Conservation (phyloP, 805 yeast species). For the Helenozyma rhizophorensis region DNA sequence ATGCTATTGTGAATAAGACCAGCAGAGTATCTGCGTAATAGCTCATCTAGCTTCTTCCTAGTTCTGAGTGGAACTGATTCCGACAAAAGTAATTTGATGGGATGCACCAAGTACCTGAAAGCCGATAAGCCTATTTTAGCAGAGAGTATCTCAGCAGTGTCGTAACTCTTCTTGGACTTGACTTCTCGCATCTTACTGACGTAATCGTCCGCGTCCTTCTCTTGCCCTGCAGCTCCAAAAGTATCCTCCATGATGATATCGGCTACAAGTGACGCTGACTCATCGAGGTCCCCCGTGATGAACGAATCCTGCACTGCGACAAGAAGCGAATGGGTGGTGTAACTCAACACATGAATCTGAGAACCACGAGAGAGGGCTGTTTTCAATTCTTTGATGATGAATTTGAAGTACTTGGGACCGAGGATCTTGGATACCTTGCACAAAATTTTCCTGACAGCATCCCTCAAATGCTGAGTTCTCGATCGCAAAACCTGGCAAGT, state of each 20-base stretch:
- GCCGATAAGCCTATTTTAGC: slow-evolving; percentile 53
- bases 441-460: slow-evolving; percentile 72
- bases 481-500: slow-evolving; percentile 87
- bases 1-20: slow-evolving; percentile 75
- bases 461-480: slow-evolving; percentile 83
- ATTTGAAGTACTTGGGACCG: slow-evolving; percentile 71
- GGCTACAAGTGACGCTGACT: slow-evolving; percentile 54
- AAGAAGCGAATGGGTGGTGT: slow-evolving; percentile 72
- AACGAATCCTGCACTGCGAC: slow-evolving; percentile 46
- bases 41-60: slow-evolving; percentile 73
- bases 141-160: slow-evolving; percentile 77
- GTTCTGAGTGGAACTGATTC: slow-evolving; percentile 65
- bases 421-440: slow-evolving; percentile 58
- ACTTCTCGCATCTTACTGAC: slow-evolving; percentile 84
- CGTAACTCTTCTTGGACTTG: slow-evolving; percentile 81
- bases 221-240: slow-evolving; percentile 89
- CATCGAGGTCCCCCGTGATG: slow-evolving; percentile 72
- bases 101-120: slow-evolving; percentile 59
- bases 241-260: slow-evolving; percentile 84
- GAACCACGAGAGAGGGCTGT: slow-evolving; percentile 83
- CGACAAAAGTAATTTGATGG: slow-evolving; percentile 57
- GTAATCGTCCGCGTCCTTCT: slow-evolving; percentile 92
- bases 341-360: slow-evolving; percentile 89
- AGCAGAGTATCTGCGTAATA: slow-evolving; percentile 68
- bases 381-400: slow-evolving; percentile 72